These are phyloP conservation scores for Puya raimondii DNA, from an alignment of 176 grass and related monocot species.

Conservation along the genomic window DNA sequence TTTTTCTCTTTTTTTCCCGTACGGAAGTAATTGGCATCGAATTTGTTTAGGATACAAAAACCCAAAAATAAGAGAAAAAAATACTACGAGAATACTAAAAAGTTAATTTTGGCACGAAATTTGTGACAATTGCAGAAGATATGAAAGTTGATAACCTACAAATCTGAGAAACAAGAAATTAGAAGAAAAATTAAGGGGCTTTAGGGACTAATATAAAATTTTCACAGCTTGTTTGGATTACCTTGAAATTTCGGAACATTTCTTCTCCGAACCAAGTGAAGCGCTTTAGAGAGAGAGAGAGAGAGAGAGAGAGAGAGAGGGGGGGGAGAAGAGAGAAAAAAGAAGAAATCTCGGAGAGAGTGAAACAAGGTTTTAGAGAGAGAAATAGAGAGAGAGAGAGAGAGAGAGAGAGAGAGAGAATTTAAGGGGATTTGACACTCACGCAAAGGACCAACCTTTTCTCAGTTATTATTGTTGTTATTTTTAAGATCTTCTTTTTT, in stretches of 20 bases:
- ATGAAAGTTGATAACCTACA: not conserved
- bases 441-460: not conserved
- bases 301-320: conserved; percentile 8
- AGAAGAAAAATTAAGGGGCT: not conserved
- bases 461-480: conserved; percentile 11
- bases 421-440: conserved; percentile 17
- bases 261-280: not conserved
- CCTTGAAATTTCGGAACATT: conserved; percentile 30
- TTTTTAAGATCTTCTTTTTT: conserved; percentile 13
- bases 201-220: not conserved
- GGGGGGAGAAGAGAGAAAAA: not conserved
- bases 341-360: too few species aligned
- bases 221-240: conserved; percentile 3
- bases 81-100: not conserved
- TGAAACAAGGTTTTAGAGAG: not conserved
- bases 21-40: not conserved
- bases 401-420: not conserved
- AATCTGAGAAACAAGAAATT: not conserved
- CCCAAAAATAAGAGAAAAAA: not conserved
- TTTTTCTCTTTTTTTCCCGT: not conserved
- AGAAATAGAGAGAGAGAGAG: not conserved
- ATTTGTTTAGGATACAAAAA: not conserved
- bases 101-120: not conserved
- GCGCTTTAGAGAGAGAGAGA: not conserved
- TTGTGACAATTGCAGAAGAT: not conserved